Conservation (phyloP, 2,329 filamentous ascomycete genomes). For the Cyphellophora attinorum region DNA sequence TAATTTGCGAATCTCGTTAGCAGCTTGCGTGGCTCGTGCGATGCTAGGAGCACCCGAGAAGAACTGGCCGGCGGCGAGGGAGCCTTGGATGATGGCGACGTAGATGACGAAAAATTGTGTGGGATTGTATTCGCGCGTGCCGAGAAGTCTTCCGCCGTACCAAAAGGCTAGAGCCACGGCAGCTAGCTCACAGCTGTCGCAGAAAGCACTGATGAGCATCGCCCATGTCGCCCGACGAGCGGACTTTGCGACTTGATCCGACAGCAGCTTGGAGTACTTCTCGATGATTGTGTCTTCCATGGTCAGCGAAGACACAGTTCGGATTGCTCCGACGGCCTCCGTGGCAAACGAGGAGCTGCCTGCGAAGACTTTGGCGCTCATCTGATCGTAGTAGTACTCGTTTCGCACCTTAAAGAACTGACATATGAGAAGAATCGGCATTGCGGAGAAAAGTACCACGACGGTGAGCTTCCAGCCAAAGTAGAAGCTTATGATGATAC, state of each 20-base stretch:
- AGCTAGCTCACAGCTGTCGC: conserved; percentile 56
- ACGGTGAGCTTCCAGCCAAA: conserved; percentile 71
- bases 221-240: conserved; percentile 53
- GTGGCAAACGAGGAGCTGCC: conserved; percentile 66
- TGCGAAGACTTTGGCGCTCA: conserved; percentile 22
- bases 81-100: conserved; percentile 58
- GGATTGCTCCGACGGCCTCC: conserved; percentile 63
- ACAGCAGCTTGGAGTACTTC: conserved; percentile 52
- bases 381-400: conserved; percentile 14
- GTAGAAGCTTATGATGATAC: conserved; percentile 56
- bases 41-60: conserved; percentile 56
- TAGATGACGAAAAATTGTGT: conserved; percentile 50
- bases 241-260: conserved; percentile 48
- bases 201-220: conserved; percentile 58
- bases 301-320: conserved; percentile 61
- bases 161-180: conserved; percentile 55
- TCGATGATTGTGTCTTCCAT: conserved; percentile 57
- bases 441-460: conserved; percentile 52
- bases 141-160: conserved; percentile 54
- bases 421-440: conserved; percentile 41
- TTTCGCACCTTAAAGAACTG: conserved; percentile 27
- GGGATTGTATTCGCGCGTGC: conserved; percentile 37
- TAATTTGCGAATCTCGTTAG: conserved; percentile 26
- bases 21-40: conserved; percentile 28
- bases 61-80: conserved; percentile 57